Percentiles rank a stretch among this genome's conserved stretches.
Evolutionary conservation across 1,284 basidiomycete species (phyloP).

Genomic region (Tremellales sp.): DNA sequence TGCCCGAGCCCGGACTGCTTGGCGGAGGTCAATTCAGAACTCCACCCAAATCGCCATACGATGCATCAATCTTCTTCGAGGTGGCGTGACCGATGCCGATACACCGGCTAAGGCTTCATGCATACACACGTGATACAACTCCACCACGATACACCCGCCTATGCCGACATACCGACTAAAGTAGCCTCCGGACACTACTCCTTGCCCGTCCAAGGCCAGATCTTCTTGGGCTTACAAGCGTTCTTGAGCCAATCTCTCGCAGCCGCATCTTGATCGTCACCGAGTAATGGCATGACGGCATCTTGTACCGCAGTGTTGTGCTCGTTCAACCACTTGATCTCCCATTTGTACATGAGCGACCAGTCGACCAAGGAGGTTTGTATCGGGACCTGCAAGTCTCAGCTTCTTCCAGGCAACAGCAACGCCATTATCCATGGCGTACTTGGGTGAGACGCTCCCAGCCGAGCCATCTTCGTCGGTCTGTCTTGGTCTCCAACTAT

Average conservation of each 20-base stretch:
- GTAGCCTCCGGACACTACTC: too few relatives aligned
- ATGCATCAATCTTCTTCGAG: too few relatives aligned
- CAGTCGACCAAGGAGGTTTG: constrained; percentile 86
- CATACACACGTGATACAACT: too few relatives aligned
- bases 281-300: constrained; percentile 64
- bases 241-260: constrained; percentile 45
- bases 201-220: constrained; percentile 37
- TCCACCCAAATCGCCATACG: too few relatives aligned
- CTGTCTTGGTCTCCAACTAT: constrained; percentile 58
- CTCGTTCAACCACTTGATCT: constrained; percentile 85
- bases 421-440: constrained; percentile 9
- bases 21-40: too few relatives aligned
- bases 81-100: too few relatives aligned
- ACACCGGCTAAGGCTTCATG: too few relatives aligned
- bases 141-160: too few relatives aligned
- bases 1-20: too few relatives aligned
- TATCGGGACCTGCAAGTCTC: constrained; percentile 66
- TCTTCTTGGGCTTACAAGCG: constrained; percentile 40
- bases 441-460: constrained; percentile 79
- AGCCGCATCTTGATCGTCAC: constrained; percentile 37
- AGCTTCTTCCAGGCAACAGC: constrained; percentile 1
- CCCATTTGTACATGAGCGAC: constrained; percentile 73
- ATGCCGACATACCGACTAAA: too few relatives aligned
- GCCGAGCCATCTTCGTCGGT: constrained; percentile 67
- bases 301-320: constrained; percentile 78